These are phyloP conservation scores for Taiwanofungus camphoratus DNA, from an alignment of 1,284 basidiomycete genomes.

Conservation along the genomic window DNA sequence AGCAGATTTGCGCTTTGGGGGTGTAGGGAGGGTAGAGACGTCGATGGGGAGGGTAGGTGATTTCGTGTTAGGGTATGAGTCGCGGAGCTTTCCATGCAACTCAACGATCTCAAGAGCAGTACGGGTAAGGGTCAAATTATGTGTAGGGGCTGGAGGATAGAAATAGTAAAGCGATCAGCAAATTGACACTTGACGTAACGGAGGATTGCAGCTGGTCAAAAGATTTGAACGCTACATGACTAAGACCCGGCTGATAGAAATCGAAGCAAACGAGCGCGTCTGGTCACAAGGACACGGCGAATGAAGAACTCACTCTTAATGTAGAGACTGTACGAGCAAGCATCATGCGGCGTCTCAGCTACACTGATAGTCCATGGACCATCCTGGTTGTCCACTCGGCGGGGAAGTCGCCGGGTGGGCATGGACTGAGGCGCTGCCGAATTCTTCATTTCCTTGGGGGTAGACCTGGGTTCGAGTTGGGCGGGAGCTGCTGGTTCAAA, in stretches of 20 bases:
- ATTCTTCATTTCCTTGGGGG: conserved; percentile 33
- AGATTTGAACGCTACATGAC: too few relatives aligned
- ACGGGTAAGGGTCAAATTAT: conserved; percentile 82
- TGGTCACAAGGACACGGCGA: not conserved
- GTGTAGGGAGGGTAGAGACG: conserved; percentile 42
- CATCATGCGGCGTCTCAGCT: conserved; percentile 40
- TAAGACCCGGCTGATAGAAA: too few relatives aligned
- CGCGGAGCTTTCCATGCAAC: conserved; percentile 67
- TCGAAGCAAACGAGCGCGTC: not conserved
- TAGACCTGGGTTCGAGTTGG: conserved; percentile 20
- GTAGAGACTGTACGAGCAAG: conserved; percentile 38
- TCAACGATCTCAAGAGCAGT: conserved; percentile 71
- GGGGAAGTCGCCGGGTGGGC: conserved; percentile 22
- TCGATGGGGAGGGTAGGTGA: conserved; percentile 61
- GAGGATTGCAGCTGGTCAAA: not conserved
- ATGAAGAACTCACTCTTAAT: conserved; percentile 38
- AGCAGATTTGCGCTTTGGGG: conserved; percentile 69
- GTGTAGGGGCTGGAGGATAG: conserved; percentile 63
- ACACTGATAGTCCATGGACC: conserved; percentile 50
- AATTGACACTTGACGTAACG: conserved; percentile 16
- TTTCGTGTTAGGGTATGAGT: conserved; percentile 46
- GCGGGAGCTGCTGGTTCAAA: conserved; percentile 27
- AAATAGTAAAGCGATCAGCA: conserved; percentile 21
- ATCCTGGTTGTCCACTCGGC: conserved; percentile 35
- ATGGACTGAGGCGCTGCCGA: conserved; percentile 30